Evolutionary conservation across 306 rosid species (phyloP).

Genomic region (Sindora glabra): DNA sequence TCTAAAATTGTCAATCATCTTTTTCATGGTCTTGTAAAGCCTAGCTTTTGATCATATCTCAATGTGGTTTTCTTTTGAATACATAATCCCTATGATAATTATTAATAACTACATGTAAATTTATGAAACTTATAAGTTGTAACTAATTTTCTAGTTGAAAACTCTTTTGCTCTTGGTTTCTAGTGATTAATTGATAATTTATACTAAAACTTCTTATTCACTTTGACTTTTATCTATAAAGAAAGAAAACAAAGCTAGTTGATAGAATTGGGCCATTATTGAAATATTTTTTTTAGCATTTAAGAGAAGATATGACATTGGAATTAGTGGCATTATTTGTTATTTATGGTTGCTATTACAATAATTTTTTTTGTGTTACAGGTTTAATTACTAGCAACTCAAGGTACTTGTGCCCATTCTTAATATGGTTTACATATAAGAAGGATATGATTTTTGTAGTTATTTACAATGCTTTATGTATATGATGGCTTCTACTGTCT

Average conservation of each 20-base stretch:
- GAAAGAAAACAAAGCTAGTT: constrained; percentile 89
- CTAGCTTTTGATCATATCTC: background rate
- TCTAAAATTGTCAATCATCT: background rate
- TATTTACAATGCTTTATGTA: constrained; percentile 5
- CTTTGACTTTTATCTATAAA: constrained; percentile 34
- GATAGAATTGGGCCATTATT: constrained; percentile 94
- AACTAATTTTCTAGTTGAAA: background rate
- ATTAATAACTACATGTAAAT: background rate
- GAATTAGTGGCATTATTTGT: constrained; percentile 89
- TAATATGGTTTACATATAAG: background rate
- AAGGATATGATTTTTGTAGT: background rate
- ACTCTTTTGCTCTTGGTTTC: background rate
- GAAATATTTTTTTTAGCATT: constrained; percentile 77
- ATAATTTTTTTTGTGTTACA: constrained; percentile 95
- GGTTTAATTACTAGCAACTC: constrained; percentile 95
- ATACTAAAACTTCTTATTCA: constrained; percentile 4
- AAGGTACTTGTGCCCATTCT: constrained; percentile 37
- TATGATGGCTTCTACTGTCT: constrained; percentile 93
- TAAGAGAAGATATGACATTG: constrained; percentile 80
- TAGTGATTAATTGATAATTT: constrained; percentile 12
- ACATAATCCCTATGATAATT: background rate
- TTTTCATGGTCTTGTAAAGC: background rate
- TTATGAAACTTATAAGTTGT: background rate
- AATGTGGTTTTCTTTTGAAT: background rate
- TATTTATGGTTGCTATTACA: constrained; percentile 75